These are phyloP conservation scores for Entamoeba invadens DNA, from an alignment of 208 protist species.

Conservation along the genomic window DNA sequence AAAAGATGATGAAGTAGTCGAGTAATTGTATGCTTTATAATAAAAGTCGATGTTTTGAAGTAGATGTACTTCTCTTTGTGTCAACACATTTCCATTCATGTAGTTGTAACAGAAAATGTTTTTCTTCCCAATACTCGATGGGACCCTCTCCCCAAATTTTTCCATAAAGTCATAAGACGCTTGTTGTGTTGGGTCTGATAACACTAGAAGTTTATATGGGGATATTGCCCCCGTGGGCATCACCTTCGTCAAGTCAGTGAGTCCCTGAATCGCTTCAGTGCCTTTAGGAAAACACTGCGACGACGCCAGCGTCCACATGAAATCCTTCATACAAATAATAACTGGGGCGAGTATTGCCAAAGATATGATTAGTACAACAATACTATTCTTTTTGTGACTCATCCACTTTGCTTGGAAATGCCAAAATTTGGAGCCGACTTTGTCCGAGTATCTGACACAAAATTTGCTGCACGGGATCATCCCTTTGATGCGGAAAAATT, in stretches of 20 bases:
- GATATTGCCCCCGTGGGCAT: background rate
- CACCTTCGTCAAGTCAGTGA: background rate
- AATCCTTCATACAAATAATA: background rate
- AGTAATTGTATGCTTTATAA: background rate
- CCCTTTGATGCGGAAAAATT: slow-evolving; percentile 29
- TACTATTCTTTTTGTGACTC: background rate
- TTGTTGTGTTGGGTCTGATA: background rate
- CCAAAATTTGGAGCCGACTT: background rate
- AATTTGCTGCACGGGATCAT: background rate
- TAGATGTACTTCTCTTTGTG: background rate
- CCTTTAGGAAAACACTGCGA: background rate
- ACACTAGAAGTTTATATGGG: background rate
- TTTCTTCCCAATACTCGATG: background rate
- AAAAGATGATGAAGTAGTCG: background rate
- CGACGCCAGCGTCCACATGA: slow-evolving; percentile 1
- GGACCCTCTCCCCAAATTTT: background rate
- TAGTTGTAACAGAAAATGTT: background rate
- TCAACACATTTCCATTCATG: background rate
- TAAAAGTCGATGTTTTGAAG: background rate
- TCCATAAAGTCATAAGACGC: background rate
- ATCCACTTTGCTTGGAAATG: background rate
- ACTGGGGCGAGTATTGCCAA: background rate
- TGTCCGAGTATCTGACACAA: background rate
- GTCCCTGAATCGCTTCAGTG: background rate
- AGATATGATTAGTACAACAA: background rate